These are phyloP conservation scores for Ophiostoma sp. DNA, from an alignment of 2,329 filamentous ascomycete genomes.

Conservation along the genomic window DNA sequence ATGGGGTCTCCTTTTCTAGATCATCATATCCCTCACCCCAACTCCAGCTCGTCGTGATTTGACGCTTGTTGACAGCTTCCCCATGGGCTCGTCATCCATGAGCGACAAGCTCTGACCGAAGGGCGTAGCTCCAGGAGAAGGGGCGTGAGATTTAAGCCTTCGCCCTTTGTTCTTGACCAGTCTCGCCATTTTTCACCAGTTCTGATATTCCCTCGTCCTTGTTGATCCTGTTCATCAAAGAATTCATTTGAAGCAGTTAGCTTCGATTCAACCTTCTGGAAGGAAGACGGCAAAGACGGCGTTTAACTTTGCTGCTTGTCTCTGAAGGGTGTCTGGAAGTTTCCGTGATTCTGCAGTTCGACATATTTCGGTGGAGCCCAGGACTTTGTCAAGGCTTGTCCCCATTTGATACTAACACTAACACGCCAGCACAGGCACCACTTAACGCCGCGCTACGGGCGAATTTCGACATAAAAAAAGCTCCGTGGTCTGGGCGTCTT, in stretches of 20 bases:
- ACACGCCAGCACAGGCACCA: neutral
- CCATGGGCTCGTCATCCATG: neutral
- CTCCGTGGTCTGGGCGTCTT: constrained; percentile 1
- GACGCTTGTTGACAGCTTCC: neutral
- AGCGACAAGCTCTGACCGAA: neutral
- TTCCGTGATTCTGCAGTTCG: neutral
- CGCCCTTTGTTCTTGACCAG: neutral
- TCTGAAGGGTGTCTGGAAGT: neutral
- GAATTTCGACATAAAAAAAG: neutral
- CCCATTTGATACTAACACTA: neutral
- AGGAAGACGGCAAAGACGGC: neutral
- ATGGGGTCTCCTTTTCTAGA: neutral
- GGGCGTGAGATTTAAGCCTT: neutral
- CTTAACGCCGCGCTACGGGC: neutral
- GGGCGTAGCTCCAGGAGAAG: no score
- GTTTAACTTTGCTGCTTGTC: neutral
- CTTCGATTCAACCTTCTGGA: neutral
- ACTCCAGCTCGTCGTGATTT: neutral
- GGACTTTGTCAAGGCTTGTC: neutral
- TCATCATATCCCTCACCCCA: neutral
- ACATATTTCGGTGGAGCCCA: neutral
- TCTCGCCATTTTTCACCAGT: neutral
- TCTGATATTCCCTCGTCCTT: neutral
- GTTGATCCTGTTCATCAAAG: neutral
- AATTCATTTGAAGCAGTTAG: neutral